Conservation (phyloP, 345 rosid genomes). For the Viola odorata region DNA sequence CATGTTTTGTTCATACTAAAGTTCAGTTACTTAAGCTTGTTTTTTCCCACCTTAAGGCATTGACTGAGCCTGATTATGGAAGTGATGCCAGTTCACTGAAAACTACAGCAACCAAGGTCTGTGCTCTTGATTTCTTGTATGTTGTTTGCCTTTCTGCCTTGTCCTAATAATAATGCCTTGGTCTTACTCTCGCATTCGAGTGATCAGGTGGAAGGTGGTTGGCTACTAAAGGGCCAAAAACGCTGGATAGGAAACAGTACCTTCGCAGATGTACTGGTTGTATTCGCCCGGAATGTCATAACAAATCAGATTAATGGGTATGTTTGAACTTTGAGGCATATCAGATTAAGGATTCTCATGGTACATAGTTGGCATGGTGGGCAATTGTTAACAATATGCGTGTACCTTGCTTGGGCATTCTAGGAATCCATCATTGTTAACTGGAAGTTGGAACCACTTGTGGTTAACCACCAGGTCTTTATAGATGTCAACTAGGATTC, state of each 20-base stretch:
- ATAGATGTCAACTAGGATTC: too few relatives aligned
- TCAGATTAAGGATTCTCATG: not conserved
- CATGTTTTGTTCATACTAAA: not conserved
- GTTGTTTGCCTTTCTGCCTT: not conserved
- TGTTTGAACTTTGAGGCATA: conserved; percentile 3
- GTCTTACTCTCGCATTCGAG: conserved; percentile 4
- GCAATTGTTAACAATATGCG: not conserved
- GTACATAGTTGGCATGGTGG: not conserved
- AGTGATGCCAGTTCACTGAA: conserved; percentile 85
- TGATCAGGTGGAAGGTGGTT: conserved; percentile 78
- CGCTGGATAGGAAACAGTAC: conserved; percentile 99
- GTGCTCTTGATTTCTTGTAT: conserved; percentile 11
- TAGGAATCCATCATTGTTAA: too few relatives aligned
- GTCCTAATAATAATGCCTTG: conserved; percentile 11
- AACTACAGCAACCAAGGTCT: conserved; percentile 85
- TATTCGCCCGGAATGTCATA: conserved; percentile 71
- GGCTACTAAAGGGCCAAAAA: conserved; percentile 86
- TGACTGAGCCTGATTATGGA: conserved; percentile 95
- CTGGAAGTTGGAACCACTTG: too few relatives aligned
- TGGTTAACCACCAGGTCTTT: too few relatives aligned
- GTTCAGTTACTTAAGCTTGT: conserved; percentile 14
- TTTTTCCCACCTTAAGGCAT: conserved; percentile 44
- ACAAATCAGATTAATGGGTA: conserved; percentile 94
- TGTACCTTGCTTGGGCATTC: too few relatives aligned
- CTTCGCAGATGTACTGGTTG: conserved; percentile 80